Percentiles rank a stretch among this genome's conserved stretches.
phyloP scores from a whole-genome alignment of 2,329 filamentous ascomycete genomes.

The Hypoxylon sp. region DNA sequence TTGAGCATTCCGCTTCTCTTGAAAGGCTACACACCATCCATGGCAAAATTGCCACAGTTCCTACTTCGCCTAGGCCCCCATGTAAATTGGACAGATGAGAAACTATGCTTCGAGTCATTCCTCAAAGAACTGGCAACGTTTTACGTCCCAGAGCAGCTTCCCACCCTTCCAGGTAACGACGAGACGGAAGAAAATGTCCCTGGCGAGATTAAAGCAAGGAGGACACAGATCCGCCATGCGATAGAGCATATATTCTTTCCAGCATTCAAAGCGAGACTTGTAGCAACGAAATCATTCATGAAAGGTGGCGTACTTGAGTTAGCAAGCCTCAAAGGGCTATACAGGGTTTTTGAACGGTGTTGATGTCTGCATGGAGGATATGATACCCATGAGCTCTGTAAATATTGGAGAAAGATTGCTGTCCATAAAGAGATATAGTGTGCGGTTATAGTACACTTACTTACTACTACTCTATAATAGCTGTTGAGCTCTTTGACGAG shows the following conservation, averaged over 20 bases:
- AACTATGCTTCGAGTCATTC: conserved; percentile 87
- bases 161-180: conserved; percentile 58
- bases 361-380: conserved; percentile 59
- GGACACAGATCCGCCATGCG: conserved; percentile 78
- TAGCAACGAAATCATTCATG: conserved; percentile 85
- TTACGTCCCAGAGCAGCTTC: conserved; percentile 90
- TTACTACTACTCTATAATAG: neutral
- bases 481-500: neutral
- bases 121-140: conserved; percentile 89
- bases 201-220: conserved; percentile 69
- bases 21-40: conserved; percentile 88
- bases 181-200: conserved; percentile 61
- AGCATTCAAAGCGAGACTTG: conserved; percentile 84
- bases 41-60: conserved; percentile 91
- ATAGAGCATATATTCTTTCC: conserved; percentile 93
- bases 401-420: conserved; percentile 18
- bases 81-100: conserved; percentile 89
- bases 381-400: conserved; percentile 28
- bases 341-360: conserved; percentile 95
- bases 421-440: conserved; percentile 7
- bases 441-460: neutral
- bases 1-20: conserved; percentile 85
- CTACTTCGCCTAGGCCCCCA: conserved; percentile 89
- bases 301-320: conserved; percentile 84
- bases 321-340: conserved; percentile 91